Base-by-base conservation (phyloP, 441 rosid genomes). In the Flueggea neowawraea region DNA sequence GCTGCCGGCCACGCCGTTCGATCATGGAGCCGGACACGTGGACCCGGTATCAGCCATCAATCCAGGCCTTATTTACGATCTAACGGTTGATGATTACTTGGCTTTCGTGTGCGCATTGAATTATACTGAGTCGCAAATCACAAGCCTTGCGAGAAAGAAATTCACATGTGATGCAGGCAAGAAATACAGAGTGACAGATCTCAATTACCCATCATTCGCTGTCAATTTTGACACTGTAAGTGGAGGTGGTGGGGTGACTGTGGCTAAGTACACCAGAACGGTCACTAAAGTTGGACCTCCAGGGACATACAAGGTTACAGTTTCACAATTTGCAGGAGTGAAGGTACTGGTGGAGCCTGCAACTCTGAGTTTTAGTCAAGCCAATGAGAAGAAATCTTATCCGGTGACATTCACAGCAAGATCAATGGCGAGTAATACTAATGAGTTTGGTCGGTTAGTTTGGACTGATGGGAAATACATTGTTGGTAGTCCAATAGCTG, bases 21-120 rank as follows among this genome's bases (percentile, higher is more conserved):
- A 84, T 60, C 93, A 88, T 14, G 98, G 97, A 0, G 91, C 97
- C 0, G 98, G 98, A 56, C 97, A 94, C 64, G 87, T 94, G 52
- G 81, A 89, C 44, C 98, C 96, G 0, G 74, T 66, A 4, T 77
- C 75, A 69, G 98, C 98, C 16, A 70, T 85, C 13, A 78, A 94
- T 59, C 98, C 97, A 2, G 98, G 98, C 58, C 70, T 94, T 13
- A 57, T 94, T 50, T 94, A 94, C 28, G 97, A 94, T 73, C 78
- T 89, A 60, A 68, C 76, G 31, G 72, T 87, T 0, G 90, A 89
- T 50, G 91, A 89, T n/a, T 94, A 88, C 82, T 62, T 86, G 6
- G 66, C 63, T 60, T 91, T 83, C 67, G 64, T 88, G 12, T 91
- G 97, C 53, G 82, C 82, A 3, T 78, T 84, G 13, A 83, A 87